These are phyloP conservation scores for Alternaria hordeiaustralica DNA, from an alignment of 2,329 filamentous ascomycete species.

Conservation along the genomic window DNA sequence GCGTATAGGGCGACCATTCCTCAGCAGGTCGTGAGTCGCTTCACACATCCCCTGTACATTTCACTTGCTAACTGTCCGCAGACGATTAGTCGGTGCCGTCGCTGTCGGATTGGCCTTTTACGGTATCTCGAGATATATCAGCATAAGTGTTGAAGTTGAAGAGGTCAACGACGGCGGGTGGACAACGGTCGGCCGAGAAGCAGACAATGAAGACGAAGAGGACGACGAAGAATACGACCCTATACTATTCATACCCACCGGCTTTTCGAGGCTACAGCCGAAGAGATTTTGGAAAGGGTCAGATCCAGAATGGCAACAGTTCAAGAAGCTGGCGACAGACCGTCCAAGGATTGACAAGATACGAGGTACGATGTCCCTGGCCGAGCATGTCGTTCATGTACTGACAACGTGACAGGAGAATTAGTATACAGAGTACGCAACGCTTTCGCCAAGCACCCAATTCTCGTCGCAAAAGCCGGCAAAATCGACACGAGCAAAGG, in stretches of 20 bases:
- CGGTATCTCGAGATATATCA: conserved; percentile 29
- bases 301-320: conserved; percentile 63
- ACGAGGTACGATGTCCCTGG: conserved; percentile 33
- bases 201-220: conserved; percentile 41
- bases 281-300: conserved; percentile 55
- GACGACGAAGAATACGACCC: conserved; percentile 42
- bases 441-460: conserved; percentile 36
- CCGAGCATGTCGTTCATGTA: not conserved
- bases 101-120: conserved; percentile 28
- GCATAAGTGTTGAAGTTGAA: conserved; percentile 32
- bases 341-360: conserved; percentile 48
- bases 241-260: conserved; percentile 57
- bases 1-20: conserved; percentile 48
- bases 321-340: conserved; percentile 55
- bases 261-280: conserved; percentile 50
- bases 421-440: conserved; percentile 47
- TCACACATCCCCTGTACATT: not conserved
- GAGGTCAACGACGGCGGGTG: conserved; percentile 21
- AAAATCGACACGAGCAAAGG: conserved; percentile 49
- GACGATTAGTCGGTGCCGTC: conserved; percentile 34
- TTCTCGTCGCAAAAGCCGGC: conserved; percentile 43
- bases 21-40: conserved; percentile 42
- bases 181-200: conserved; percentile 23
- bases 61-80: conserved; percentile 19
- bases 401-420: conserved; percentile 36